A percentile compares a stretch with the other conserved stretches of the same genome.
These are phyloP conservation scores for Dactylella cylindrospora DNA, from an alignment of 2,329 filamentous ascomycete genomes.

Conservation along the genomic window DNA sequence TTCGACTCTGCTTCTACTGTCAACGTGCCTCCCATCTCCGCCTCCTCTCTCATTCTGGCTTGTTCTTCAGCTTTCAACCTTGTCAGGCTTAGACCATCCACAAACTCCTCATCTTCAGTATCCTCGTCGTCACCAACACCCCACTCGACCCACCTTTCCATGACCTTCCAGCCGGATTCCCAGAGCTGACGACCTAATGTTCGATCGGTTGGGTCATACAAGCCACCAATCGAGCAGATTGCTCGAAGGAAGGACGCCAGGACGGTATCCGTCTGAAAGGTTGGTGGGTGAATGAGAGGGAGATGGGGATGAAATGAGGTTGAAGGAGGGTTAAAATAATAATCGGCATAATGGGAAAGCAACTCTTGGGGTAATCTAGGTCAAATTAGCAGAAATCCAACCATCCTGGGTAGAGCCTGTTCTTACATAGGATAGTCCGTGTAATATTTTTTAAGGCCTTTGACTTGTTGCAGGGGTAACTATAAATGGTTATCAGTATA, in stretches of 20 bases:
- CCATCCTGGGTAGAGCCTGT: not conserved
- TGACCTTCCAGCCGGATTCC: constrained; percentile 49
- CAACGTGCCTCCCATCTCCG: constrained; percentile 34
- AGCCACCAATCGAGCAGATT: constrained; percentile 47
- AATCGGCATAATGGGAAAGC: constrained; percentile 48
- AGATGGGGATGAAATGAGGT: constrained; percentile 48
- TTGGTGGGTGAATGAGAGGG: constrained; percentile 47
- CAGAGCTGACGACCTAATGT: constrained; percentile 47
- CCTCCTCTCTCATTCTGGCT: constrained; percentile 21
- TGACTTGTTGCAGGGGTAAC: constrained; percentile 40
- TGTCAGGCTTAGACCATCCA: constrained; percentile 16
- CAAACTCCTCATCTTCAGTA: constrained; percentile 43
- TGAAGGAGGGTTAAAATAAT: constrained; percentile 47
- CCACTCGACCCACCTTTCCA: constrained; percentile 49
- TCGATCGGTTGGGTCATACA: constrained; percentile 48
- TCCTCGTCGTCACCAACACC: constrained; percentile 45
- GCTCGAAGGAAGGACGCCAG: constrained; percentile 48
- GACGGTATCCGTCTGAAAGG: constrained; percentile 46
- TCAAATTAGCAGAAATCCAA: not conserved
- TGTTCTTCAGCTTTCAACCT: constrained; percentile 41
- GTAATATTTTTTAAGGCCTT: constrained; percentile 42
- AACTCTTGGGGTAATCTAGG: constrained; percentile 47
- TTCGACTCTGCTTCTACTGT: constrained; percentile 34
- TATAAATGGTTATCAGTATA: constrained; percentile 6
- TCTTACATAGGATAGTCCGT: constrained; percentile 43